Evolutionary conservation across 306 rosid species (phyloP).

Genomic region (Carpinus viminea): DNA sequence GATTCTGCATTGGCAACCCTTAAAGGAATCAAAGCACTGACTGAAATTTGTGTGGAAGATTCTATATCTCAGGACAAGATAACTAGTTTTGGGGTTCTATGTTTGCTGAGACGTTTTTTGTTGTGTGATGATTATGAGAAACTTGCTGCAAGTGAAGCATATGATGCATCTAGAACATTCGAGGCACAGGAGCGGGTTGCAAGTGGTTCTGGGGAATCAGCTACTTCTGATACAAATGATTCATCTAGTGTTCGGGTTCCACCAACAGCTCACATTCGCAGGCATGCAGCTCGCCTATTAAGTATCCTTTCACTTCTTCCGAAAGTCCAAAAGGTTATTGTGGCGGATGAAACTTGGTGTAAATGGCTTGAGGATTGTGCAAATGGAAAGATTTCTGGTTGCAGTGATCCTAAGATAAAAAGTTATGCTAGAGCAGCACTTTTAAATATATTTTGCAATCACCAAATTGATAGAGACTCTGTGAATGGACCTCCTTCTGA

Average conservation of each 20-base stretch:
- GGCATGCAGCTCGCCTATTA: constrained; percentile 90
- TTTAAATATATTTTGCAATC: constrained; percentile 59
- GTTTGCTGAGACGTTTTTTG: constrained; percentile 81
- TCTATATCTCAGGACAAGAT: constrained; percentile 55
- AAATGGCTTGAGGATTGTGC: constrained; percentile 95
- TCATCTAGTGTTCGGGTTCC: constrained; percentile 84
- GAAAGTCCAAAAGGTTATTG: constrained; percentile 67
- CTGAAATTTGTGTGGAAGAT: constrained; percentile 79
- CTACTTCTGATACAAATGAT: constrained; percentile 46
- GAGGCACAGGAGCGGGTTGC: constrained; percentile 62
- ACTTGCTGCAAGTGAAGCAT: constrained; percentile 84
- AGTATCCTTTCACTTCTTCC: constrained; percentile 82
- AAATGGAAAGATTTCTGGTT: constrained; percentile 78
- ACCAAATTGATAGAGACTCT: constrained; percentile 39
- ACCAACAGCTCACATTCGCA: constrained; percentile 89
- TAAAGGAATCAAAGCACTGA: constrained; percentile 88
- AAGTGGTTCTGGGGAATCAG: constrained; percentile 42
- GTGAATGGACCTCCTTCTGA: constrained; percentile 39
- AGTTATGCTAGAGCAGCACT: constrained; percentile 90
- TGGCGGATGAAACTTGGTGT: constrained; percentile 67
- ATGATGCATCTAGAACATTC: constrained; percentile 75
- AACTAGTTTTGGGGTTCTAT: constrained; percentile 69
- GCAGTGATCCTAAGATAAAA: constrained; percentile 80
- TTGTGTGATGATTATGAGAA: constrained; percentile 89
- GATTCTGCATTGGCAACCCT: constrained; percentile 91